These are phyloP conservation scores for Tanacetum coccineum DNA, from an alignment of 129 eudicot genomes.

Conservation along the genomic window DNA sequence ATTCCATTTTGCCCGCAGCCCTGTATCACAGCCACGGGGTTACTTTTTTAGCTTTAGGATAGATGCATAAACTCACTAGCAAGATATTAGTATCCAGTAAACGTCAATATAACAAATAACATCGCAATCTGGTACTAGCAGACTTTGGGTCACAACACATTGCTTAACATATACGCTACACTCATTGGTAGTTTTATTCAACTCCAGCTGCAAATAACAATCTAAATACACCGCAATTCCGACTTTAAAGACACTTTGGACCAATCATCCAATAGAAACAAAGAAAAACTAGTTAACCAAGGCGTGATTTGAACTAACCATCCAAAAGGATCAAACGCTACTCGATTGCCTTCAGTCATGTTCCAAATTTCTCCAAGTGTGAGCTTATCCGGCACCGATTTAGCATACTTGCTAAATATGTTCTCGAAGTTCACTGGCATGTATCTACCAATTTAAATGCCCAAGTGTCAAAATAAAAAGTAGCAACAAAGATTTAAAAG, in stretches of 20 bases:
- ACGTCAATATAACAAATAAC: no score
- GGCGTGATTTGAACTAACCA: constrained; percentile 32
- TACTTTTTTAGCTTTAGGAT: no score
- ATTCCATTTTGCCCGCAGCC: constrained; percentile 46
- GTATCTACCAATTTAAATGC: constrained; percentile 40
- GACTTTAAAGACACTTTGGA: no score
- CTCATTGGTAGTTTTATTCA: no score
- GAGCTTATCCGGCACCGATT: constrained; percentile 63
- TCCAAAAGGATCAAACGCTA: constrained; percentile 60
- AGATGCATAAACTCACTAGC: no score
- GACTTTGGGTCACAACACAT: no score
- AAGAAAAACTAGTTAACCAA: not conserved
- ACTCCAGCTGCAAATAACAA: no score
- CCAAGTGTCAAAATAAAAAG: not conserved
- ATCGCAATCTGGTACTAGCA: no score
- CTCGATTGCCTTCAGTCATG: constrained; percentile 75
- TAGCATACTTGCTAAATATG: constrained; percentile 77
- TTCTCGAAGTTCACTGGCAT: constrained; percentile 72
- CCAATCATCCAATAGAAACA: no score
- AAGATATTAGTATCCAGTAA: no score
- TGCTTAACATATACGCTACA: no score
- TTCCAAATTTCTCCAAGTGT: constrained; percentile 67
- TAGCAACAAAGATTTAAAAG: not conserved
- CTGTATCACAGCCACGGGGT: constrained; percentile 19
- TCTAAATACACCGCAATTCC: no score